A percentile compares a stretch with the other conserved stretches of the same genome.
These are phyloP conservation scores for Fusarium sp. DNA, from an alignment of 2,329 filamentous ascomycete species.

Conservation along the genomic window DNA sequence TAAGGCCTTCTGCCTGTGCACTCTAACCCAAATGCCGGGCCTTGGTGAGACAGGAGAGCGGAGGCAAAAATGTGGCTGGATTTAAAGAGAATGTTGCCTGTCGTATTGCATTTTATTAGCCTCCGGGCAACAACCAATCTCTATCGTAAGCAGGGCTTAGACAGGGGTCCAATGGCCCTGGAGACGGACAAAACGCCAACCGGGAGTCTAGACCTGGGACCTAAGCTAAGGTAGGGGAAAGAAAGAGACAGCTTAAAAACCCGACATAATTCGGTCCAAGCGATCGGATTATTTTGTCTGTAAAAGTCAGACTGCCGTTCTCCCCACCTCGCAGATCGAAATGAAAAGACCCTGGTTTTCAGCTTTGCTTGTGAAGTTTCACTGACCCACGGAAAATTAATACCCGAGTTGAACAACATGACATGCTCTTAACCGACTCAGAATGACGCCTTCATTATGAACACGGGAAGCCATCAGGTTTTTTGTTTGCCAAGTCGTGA, in stretches of 20 bases:
- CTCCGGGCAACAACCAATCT: constrained; percentile 14
- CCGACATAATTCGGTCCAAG: neutral
- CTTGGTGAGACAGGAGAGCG: neutral
- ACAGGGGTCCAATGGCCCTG: constrained; percentile 12
- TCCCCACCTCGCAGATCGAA: constrained; percentile 9
- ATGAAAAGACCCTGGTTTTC: constrained; percentile 7
- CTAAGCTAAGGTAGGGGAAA: neutral
- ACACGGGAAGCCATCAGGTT: neutral
- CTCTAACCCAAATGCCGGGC: neutral
- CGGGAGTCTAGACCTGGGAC: neutral
- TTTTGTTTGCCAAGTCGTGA: neutral
- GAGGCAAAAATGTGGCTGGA: neutral
- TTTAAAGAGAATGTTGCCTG: neutral
- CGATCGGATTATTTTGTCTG: neutral
- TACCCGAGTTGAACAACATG: neutral
- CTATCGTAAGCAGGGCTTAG: constrained; percentile 1
- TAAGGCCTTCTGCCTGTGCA: constrained; percentile 10
- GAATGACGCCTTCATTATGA: neutral
- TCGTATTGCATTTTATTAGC: constrained; percentile 4
- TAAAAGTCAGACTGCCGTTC: neutral
- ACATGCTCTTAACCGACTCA: neutral
- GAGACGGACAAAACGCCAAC: neutral
- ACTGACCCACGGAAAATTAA: neutral
- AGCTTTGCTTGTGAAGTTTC: neutral
- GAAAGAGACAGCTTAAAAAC: neutral